phyloP scores from a whole-genome alignment of 106 monocot species.

The Xerophyta viscosa region DNA sequence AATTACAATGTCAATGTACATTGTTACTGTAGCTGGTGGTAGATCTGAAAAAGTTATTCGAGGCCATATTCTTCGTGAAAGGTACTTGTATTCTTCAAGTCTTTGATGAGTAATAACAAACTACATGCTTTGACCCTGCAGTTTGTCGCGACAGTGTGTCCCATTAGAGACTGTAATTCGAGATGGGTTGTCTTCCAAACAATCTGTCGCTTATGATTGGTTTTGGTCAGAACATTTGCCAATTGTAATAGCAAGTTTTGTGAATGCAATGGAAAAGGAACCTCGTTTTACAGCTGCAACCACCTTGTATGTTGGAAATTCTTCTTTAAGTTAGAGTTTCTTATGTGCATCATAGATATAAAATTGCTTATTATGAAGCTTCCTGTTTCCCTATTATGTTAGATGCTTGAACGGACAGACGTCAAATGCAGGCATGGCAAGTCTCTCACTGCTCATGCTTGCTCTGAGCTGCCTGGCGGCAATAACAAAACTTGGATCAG shows the following conservation, averaged over 20 bases:
- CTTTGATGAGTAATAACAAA: too few species aligned
- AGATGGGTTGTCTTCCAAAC: conserved; percentile 64
- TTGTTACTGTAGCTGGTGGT: too few species aligned
- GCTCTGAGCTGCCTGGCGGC: conserved; percentile 81
- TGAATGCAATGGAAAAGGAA: conserved; percentile 74
- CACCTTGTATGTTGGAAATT: conserved; percentile 31
- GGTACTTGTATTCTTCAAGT: too few species aligned
- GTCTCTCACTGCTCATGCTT: conserved; percentile 70
- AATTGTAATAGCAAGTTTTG: conserved; percentile 61
- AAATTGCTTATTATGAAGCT: background rate
- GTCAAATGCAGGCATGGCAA: conserved; percentile 31
- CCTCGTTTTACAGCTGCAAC: conserved; percentile 48
- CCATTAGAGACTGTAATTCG: conserved; percentile 65
- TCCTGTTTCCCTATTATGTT: conserved; percentile 11
- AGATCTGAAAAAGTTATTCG: too few species aligned
- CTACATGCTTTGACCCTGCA: too few species aligned
- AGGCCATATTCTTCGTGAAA: too few species aligned
- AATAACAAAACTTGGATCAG: conserved; percentile 68
- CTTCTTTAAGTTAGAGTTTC: background rate
- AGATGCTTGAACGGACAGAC: conserved; percentile 49
- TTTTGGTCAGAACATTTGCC: conserved; percentile 78
- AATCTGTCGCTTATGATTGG: conserved; percentile 67
- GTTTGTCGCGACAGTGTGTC: conserved; percentile 51
- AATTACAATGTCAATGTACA: too few species aligned
- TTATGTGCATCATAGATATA: background rate